Evolutionary conservation across 768 basidiomycete genomes (phyloP).

Genomic region (Pisolithus albus): DNA sequence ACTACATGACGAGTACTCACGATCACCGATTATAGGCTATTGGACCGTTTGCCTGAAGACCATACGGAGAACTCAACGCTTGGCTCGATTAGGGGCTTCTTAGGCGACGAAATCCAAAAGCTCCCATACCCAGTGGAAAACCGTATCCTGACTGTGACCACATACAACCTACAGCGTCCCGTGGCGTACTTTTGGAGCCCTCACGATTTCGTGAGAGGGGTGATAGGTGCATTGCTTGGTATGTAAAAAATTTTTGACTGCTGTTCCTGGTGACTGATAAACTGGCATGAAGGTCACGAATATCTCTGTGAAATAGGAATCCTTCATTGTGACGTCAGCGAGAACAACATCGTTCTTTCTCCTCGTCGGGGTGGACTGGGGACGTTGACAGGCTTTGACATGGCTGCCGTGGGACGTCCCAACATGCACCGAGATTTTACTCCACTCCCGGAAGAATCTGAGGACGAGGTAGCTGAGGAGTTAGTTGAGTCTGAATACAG

Average conservation of each 20-base stretch:
- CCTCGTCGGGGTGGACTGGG: slow-evolving; percentile 2
- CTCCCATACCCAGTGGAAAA: neutral
- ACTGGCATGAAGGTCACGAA: slow-evolving; percentile 11
- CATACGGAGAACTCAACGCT: neutral
- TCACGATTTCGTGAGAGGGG: slow-evolving; percentile 14
- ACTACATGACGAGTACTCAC: neutral
- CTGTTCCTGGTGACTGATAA: neutral
- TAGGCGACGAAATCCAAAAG: neutral
- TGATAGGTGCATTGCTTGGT: slow-evolving; percentile 12
- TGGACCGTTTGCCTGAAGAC: neutral
- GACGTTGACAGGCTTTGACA: slow-evolving; percentile 18
- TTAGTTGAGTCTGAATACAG: too few species aligned
- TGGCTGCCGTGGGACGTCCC: neutral
- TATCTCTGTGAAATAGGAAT: slow-evolving; percentile 14
- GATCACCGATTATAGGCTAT: neutral
- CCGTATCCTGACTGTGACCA: neutral
- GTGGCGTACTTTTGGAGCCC: slow-evolving; percentile 14
- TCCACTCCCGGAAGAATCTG: neutral
- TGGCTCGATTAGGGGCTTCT: slow-evolving; percentile 4
- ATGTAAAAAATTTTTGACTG: neutral
- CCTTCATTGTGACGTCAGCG: slow-evolving; percentile 29
- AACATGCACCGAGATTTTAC: neutral
- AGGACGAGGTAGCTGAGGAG: too few species aligned
- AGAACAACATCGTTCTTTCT: slow-evolving; percentile 28
- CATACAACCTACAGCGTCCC: slow-evolving; percentile 5